Evolutionary conservation across 2,329 filamentous ascomycete genomes (phyloP), one percentile per base, ranked within the genome.

Genomic region (Conoideocrella luteorostrata): DNA sequence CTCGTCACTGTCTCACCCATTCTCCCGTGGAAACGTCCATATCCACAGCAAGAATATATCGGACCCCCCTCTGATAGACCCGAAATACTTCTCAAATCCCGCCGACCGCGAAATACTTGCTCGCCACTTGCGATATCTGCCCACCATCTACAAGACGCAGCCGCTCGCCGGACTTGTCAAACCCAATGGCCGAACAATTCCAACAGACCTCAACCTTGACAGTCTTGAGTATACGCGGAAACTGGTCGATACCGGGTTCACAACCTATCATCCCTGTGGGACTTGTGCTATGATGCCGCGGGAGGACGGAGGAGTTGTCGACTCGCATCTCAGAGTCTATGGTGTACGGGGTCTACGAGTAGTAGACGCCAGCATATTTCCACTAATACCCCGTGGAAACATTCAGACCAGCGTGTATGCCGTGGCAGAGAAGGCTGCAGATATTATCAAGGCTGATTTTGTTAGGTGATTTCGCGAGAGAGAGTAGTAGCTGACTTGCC

Each of bases 21-120:
- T 78, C 53, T 78, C 74, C 2, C 70, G 78, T 0, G 80, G 80
- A 7, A 66, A 66, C 32, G 71, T 80, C 45, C 80, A 82, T 60
- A 75, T 82, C 47, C 61, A 61, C 12, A 12, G 11, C 10, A 34
- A 34, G 7, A 34, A 15, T 65, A 65, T 5, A 40, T 63, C 2
- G 65, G 72, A 35, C 57, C 67, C 10, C 21, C 69, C 73, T 1
- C 63, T 69, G 18, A 51, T 50, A 39, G 39, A 52, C 28, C 49
- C 50, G 9, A 39, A 43, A 9, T 52, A 34, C 32, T 34, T 34
- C n/a, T 11, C 10, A 11, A 11, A 79, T 49, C 71, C 75, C 4
- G 66, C 78, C 22, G 78, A 82, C 52, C 55, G 80, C 36, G 76
- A 79, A 58, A 68, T 65, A 9, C 67, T 77, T 18, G 65, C 62